These are phyloP conservation scores for Actinomortierella wolfii DNA, from an alignment of 371 early-diverging fungal genomes.

Conservation along the genomic window DNA sequence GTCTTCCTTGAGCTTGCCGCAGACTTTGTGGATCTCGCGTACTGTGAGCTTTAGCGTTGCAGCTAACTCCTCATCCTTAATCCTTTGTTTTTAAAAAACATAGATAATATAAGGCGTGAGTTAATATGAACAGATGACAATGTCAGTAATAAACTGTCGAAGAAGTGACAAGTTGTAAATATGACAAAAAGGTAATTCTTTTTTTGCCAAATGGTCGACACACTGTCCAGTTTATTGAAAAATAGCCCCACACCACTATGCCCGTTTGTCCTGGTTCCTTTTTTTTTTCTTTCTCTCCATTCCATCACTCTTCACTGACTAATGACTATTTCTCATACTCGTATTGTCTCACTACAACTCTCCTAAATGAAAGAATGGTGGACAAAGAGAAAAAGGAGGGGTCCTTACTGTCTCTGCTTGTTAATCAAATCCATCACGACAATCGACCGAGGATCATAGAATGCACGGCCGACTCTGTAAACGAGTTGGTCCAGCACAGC, in stretches of 20 bases:
- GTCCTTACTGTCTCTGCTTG: constrained; percentile 55
- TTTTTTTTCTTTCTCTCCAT: neutral
- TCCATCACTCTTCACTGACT: neutral
- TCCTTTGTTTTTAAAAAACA: constrained; percentile 47
- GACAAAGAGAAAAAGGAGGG: neutral
- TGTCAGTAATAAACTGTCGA: too few species aligned
- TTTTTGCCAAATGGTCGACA: too few species aligned
- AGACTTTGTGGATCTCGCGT: constrained; percentile 79
- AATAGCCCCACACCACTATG: too few species aligned
- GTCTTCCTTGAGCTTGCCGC: constrained; percentile 77
- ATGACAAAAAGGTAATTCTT: too few species aligned
- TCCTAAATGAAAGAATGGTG: neutral
- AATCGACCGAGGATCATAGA: constrained; percentile 81
- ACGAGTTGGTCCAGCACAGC: constrained; percentile 73
- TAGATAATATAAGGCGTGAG: too few species aligned
- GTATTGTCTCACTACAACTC: neutral
- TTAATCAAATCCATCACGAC: constrained; percentile 83
- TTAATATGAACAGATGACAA: constrained; percentile 3
- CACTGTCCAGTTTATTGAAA: too few species aligned
- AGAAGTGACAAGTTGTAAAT: too few species aligned
- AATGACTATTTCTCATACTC: too few species aligned
- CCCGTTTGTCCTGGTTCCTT: neutral
- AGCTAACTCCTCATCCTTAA: constrained; percentile 82
- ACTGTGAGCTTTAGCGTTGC: constrained; percentile 66
- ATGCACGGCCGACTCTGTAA: constrained; percentile 82